A percentile compares a stretch with the other conserved stretches of the same genome.
These are phyloP conservation scores for Malassezia furfur DNA, from an alignment of 1,284 basidiomycete genomes.

Conservation along the genomic window DNA sequence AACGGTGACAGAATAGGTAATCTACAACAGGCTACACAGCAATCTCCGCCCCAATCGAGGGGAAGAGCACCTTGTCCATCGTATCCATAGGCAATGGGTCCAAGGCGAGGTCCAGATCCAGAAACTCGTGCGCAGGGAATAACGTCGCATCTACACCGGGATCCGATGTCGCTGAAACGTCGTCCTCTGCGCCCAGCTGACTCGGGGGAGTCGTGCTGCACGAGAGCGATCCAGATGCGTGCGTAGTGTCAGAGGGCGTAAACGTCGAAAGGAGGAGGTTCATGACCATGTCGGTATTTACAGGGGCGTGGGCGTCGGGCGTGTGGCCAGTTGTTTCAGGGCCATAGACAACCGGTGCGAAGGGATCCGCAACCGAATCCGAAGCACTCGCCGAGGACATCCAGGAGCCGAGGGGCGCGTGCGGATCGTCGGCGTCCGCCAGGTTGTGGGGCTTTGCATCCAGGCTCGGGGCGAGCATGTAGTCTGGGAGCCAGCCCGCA, in stretches of 20 bases:
- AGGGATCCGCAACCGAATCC: conserved; percentile 30
- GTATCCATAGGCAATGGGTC: no score
- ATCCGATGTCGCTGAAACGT: no score
- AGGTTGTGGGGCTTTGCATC: not conserved
- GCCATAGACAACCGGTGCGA: conserved; percentile 1
- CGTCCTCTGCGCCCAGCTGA: not conserved
- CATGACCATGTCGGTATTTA: conserved; percentile 11
- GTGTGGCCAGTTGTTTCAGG: not conserved
- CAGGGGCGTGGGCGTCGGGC: not conserved
- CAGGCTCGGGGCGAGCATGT: not conserved
- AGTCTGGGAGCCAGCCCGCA: not conserved
- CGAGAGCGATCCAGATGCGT: not conserved
- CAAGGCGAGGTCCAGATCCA: conserved; percentile 6
- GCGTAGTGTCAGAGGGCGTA: not conserved
- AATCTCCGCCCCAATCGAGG: no score
- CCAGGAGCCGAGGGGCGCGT: not conserved
- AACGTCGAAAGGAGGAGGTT: conserved; percentile 1
- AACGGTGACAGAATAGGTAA: no score
- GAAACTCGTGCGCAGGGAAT: conserved; percentile 3
- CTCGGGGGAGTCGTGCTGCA: not conserved
- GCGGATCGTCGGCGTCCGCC: not conserved
- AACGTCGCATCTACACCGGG: not conserved
- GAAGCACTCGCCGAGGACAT: conserved; percentile 14
- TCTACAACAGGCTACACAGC: no score
- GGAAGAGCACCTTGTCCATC: no score